Evolutionary conservation across 768 basidiomycete species (phyloP).

Genomic region (Porphyrellus cyaneotinctus): DNA sequence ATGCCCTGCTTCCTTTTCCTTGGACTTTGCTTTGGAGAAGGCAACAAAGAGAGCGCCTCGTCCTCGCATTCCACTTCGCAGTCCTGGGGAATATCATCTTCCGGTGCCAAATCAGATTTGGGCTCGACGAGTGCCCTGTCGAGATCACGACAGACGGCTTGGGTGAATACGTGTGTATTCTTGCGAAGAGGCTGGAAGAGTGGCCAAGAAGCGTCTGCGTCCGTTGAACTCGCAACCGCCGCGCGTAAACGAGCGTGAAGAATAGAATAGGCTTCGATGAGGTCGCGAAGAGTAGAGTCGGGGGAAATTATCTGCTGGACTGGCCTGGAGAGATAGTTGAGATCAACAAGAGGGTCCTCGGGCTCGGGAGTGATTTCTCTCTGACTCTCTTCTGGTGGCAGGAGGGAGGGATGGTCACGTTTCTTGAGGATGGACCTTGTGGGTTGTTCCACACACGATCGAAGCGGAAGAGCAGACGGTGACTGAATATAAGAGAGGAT

Average conservation of each 20-base stretch:
- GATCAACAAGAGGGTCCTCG: slow-evolving; percentile 56
- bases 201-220: slow-evolving; percentile 62
- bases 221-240: slow-evolving; percentile 37
- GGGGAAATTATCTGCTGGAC: slow-evolving; percentile 54
- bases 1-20: slow-evolving; percentile 55
- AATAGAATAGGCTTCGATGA: slow-evolving; percentile 72
- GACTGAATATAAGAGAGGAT: slow-evolving; percentile 33
- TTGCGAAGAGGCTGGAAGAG: slow-evolving; percentile 68
- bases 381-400: slow-evolving; percentile 39
- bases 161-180: slow-evolving; percentile 47
- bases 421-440: slow-evolving; percentile 71
- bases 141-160: slow-evolving; percentile 65
- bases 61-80: slow-evolving; percentile 24
- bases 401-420: slow-evolving; percentile 29
- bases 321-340: slow-evolving; percentile 62
- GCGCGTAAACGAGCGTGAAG: slow-evolving; percentile 62
- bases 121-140: slow-evolving; percentile 63
- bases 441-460: slow-evolving; percentile 43
- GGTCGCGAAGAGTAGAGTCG: slow-evolving; percentile 47
- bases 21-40: slow-evolving; percentile 69
- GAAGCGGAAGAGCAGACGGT: slow-evolving; percentile 21
- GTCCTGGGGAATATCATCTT: slow-evolving; percentile 23
- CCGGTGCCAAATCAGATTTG: slow-evolving; percentile 13
- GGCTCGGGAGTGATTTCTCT: slow-evolving; percentile 80
- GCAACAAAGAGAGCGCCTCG: slow-evolving; percentile 39